phyloP scores from a whole-genome alignment of 1,284 basidiomycete genomes.

The Sanghuangporus weigelae region DNA sequence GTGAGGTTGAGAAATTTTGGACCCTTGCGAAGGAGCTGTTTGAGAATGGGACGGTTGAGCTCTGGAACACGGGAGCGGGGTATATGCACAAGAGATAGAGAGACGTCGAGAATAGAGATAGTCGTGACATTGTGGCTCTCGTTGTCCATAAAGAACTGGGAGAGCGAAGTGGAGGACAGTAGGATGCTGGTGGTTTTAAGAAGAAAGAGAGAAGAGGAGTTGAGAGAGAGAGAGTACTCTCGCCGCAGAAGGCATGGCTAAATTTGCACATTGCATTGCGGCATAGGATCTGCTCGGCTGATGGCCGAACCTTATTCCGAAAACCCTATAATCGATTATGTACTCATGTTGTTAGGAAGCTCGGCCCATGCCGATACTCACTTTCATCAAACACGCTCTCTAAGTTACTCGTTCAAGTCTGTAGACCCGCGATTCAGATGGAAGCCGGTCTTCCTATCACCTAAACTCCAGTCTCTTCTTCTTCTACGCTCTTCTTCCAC shows the following conservation, averaged over 20 bases:
- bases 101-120: conserved; percentile 62
- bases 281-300: not conserved
- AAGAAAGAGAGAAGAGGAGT: not conserved
- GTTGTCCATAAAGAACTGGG: conserved; percentile 4
- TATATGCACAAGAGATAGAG: conserved; percentile 66
- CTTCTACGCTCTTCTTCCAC: no score
- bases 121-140: conserved; percentile 35
- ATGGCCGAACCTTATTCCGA: conserved; percentile 1
- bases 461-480: no score
- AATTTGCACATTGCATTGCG: not conserved
- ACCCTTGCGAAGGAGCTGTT: conserved; percentile 59
- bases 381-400: no score
- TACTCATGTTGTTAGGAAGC: not conserved
- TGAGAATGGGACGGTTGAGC: conserved; percentile 57
- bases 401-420: no score
- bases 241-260: not conserved
- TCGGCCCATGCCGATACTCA: not conserved
- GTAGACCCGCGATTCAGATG: no score
- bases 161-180: not conserved
- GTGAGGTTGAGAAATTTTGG: conserved; percentile 69
- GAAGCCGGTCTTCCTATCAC: no score
- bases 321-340: not conserved
- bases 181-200: not conserved
- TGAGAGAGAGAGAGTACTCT: not conserved
- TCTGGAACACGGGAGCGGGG: conserved; percentile 57